Evolutionary conservation across 2,329 filamentous ascomycete species (phyloP).

Genomic region (Fusarium mangiferae): DNA sequence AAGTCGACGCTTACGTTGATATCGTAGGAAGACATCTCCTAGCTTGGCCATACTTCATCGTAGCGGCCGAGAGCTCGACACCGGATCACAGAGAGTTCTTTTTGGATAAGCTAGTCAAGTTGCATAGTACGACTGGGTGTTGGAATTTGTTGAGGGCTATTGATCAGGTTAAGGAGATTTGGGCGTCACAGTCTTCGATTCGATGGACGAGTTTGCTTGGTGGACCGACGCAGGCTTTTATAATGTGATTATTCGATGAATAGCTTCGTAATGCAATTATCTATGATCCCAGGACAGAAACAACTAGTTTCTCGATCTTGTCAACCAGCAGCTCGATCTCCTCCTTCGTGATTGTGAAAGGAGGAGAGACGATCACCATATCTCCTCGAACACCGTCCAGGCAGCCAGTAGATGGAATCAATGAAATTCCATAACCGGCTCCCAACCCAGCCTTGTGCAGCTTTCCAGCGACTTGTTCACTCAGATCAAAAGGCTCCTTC

Average conservation of each 20-base stretch:
- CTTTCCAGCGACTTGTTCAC: constrained; percentile 12
- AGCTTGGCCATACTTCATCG: constrained; percentile 38
- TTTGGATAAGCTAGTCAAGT: constrained; percentile 26
- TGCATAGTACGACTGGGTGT: constrained; percentile 30
- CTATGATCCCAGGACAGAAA: constrained; percentile 9
- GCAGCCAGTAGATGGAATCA: constrained; percentile 19
- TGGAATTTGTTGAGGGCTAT: constrained; percentile 38
- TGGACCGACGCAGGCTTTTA: constrained; percentile 37
- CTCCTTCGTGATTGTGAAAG: constrained; percentile 17
- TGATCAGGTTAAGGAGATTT: constrained; percentile 39
- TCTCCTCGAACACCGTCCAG: constrained; percentile 19
- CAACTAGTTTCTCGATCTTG: constrained; percentile 11
- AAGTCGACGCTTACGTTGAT: constrained; percentile 33
- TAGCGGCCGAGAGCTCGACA: constrained; percentile 37
- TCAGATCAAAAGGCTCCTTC: constrained; percentile 1
- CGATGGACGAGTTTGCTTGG: constrained; percentile 38
- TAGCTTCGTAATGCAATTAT: too few relatives aligned
- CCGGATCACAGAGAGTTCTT: constrained; percentile 34
- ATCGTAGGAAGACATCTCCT: constrained; percentile 34
- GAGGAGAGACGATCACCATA: constrained; percentile 27
- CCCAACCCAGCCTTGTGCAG: constrained; percentile 12
- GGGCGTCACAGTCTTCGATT: constrained; percentile 37
- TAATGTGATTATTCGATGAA: constrained; percentile 23
- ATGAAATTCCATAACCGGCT: not conserved
- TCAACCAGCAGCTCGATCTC: constrained; percentile 7